Conservation (phyloP, 306 rosid genomes). For the Ormosia emarginata region DNA sequence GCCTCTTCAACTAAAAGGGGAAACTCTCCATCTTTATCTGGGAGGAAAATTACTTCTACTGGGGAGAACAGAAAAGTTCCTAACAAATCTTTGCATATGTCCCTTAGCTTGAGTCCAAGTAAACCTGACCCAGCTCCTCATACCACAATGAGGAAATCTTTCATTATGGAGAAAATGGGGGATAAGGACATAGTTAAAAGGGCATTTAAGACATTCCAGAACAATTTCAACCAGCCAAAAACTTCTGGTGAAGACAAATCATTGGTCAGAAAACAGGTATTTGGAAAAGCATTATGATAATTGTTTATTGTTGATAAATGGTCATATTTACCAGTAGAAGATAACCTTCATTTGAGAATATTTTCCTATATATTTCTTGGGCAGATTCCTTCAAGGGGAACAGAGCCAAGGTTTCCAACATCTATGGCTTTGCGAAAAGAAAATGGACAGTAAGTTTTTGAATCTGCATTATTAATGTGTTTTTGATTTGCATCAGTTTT, state of each 20-base stretch:
- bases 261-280: constrained; percentile 51
- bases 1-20: constrained; percentile 41
- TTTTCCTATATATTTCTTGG: not conserved
- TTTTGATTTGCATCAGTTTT: not conserved
- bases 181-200: constrained; percentile 82
- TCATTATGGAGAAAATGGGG: constrained; percentile 78
- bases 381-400: constrained; percentile 49
- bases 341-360: not conserved
- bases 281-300: not conserved
- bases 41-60: constrained; percentile 29
- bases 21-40: constrained; percentile 33
- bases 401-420: constrained; percentile 44
- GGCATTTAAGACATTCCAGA: constrained; percentile 76
- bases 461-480: not conserved
- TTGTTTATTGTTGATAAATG: not conserved
- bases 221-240: constrained; percentile 44
- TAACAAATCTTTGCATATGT: constrained; percentile 54
- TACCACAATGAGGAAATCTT: constrained; percentile 45
- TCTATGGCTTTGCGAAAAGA: constrained; percentile 36
- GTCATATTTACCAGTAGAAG: not conserved
- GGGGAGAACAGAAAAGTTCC: constrained; percentile 46
- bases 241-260: constrained; percentile 41
- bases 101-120: constrained; percentile 51
- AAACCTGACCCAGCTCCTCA: constrained; percentile 38
- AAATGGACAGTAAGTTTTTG: constrained; percentile 53